Evolutionary conservation across 352 stramenopile species (phyloP).

Genomic region (Globisporangium paddicum): DNA sequence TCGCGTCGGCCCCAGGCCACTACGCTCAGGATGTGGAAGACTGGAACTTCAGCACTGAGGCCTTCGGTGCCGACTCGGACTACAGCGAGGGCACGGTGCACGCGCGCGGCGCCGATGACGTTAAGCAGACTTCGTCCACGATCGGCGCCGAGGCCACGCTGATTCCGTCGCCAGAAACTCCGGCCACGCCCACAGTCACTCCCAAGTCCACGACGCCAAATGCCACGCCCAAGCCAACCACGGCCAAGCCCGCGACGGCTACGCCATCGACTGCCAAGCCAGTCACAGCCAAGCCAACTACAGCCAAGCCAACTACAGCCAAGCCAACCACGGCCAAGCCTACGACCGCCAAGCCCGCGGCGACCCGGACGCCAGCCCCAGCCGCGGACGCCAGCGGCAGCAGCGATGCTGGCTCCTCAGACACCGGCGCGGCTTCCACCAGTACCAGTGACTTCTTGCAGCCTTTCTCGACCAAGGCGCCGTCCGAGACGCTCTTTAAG

Average conservation of each 20-base stretch:
- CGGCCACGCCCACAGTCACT: neutral
- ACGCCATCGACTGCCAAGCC: neutral
- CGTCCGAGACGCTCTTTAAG: conserved; percentile 38
- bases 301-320: too few relatives aligned
- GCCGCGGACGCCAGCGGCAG: neutral
- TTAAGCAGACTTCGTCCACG: conserved; percentile 2
- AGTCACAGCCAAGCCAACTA: too few relatives aligned
- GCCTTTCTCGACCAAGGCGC: conserved; percentile 35
- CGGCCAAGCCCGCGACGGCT: too few relatives aligned
- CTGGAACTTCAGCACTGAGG: neutral
- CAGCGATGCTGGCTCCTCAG: neutral
- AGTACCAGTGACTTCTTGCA: conserved; percentile 19
- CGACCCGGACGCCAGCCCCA: neutral
- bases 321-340: neutral
- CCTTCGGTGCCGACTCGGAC: conserved; percentile 4
- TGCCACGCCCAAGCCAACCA: neutral
- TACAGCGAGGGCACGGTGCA: conserved; percentile 7
- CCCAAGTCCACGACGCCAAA: neutral
- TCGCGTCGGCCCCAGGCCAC: neutral
- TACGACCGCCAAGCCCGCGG: neutral
- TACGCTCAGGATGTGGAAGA: neutral
- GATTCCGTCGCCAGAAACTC: neutral
- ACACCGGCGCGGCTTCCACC: neutral
- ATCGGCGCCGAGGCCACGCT: neutral
- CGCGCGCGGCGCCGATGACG: conserved; percentile 8